Conservation (phyloP, 2,329 filamentous ascomycete genomes). For the Xylariaceae sp. region DNA sequence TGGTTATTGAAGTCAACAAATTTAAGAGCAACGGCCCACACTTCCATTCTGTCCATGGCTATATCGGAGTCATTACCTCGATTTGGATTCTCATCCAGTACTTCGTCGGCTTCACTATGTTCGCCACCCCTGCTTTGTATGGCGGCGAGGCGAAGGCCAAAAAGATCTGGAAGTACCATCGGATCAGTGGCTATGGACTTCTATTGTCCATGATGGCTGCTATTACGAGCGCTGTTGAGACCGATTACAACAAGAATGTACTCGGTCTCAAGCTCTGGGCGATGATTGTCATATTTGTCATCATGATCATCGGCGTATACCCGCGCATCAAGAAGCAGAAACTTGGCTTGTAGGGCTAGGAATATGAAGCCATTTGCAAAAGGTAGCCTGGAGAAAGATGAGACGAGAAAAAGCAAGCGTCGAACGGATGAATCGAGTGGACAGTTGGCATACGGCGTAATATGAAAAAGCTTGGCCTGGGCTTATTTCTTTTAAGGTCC, state of each 20-base stretch:
- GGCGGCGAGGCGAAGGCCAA: slow-evolving; percentile 82
- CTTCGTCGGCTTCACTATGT: slow-evolving; percentile 82
- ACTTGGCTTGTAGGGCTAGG: slow-evolving; percentile 66
- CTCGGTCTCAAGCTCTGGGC: slow-evolving; percentile 80
- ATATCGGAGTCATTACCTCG: slow-evolving; percentile 80
- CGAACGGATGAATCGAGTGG: background rate
- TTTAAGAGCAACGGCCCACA: slow-evolving; percentile 69
- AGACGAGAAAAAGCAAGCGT: background rate
- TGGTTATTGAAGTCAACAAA: slow-evolving; percentile 87
- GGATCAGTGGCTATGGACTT: slow-evolving; percentile 76
- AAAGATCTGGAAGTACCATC: slow-evolving; percentile 88
- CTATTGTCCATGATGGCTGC: slow-evolving; percentile 76
- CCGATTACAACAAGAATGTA: slow-evolving; percentile 72
- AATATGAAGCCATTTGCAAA: background rate
- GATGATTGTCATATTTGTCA: slow-evolving; percentile 66
- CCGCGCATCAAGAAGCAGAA: slow-evolving; percentile 85
- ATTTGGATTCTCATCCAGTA: slow-evolving; percentile 75
- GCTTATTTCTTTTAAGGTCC: slow-evolving; percentile 2
- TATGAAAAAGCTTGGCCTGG: background rate
- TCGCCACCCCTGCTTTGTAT: slow-evolving; percentile 75
- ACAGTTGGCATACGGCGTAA: background rate
- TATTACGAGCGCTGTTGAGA: slow-evolving; percentile 76
- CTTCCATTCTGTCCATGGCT: slow-evolving; percentile 82
- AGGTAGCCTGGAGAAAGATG: background rate
- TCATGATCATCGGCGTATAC: slow-evolving; percentile 75